Conservation (phyloP, 352 stramenopile species). For the Globisporangium parvum region DNA sequence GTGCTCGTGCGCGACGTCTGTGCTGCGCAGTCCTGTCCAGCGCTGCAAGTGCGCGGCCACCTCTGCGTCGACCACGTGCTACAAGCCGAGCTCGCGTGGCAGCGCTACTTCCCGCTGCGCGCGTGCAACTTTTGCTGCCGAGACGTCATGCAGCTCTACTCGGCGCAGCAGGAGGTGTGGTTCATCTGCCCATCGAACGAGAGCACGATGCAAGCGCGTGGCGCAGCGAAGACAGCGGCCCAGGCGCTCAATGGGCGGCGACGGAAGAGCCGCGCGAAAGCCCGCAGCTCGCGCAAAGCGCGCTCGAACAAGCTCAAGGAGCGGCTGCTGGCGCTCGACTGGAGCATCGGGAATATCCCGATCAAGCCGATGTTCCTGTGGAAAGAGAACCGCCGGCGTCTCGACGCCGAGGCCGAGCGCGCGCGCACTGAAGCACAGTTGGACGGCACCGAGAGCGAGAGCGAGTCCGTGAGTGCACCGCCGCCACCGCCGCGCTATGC, state of each 20-base stretch:
- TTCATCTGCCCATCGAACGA: constrained; percentile 41
- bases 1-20: constrained; percentile 62
- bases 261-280: constrained; percentile 15
- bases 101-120: constrained; percentile 33
- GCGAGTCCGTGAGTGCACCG: neutral
- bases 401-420: constrained; percentile 33
- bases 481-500: neutral
- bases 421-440: constrained; percentile 1
- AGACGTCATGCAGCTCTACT: constrained; percentile 40
- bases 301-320: constrained; percentile 40
- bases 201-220: constrained; percentile 10
- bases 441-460: constrained; percentile 8
- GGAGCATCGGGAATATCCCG: constrained; percentile 56
- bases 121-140: constrained; percentile 43
- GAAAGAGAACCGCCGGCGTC: constrained; percentile 46
- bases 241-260: neutral
- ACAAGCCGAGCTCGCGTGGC: constrained; percentile 47
- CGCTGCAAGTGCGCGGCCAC: constrained; percentile 46
- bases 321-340: constrained; percentile 45
- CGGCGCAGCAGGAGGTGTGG: constrained; percentile 44
- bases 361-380: constrained; percentile 46
- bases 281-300: constrained; percentile 10
- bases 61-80: constrained; percentile 44
- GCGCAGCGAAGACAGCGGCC: constrained; percentile 21
- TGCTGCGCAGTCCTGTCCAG: constrained; percentile 33